Evolutionary conservation across 352 stramenopile genomes (phyloP).

Genomic region (Globisporangium viniferum): DNA sequence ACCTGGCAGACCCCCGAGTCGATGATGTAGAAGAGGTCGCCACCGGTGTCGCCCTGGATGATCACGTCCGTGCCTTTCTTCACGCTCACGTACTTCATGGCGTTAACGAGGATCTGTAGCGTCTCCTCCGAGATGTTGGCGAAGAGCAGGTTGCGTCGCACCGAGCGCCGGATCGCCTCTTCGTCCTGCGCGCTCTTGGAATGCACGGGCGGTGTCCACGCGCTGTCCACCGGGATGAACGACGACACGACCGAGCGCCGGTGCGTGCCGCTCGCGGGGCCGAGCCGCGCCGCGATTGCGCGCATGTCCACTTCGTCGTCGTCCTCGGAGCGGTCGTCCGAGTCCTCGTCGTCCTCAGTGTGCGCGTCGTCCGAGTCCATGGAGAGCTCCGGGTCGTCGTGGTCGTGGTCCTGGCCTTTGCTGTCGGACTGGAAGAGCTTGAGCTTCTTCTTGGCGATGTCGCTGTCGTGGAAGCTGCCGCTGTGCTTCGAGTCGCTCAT

Average conservation of each 20-base stretch:
- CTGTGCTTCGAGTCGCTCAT: conserved; percentile 26
- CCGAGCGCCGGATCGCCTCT: conserved; percentile 48
- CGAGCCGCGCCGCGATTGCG: conserved; percentile 36
- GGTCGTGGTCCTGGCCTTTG: conserved; percentile 8
- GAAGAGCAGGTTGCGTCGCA: conserved; percentile 67
- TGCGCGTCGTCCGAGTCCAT: conserved; percentile 16
- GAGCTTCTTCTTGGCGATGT: conserved; percentile 30
- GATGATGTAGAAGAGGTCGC: conserved; percentile 91
- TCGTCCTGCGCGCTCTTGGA: conserved; percentile 51
- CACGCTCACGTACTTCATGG: conserved; percentile 64
- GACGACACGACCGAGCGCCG: conserved; percentile 60
- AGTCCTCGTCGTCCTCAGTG: conserved; percentile 28
- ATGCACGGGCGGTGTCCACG: conserved; percentile 52
- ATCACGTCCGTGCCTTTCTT: conserved; percentile 50
- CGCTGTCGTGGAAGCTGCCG: conserved; percentile 14
- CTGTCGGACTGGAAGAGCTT: conserved; percentile 22
- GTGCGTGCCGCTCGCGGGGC: conserved; percentile 31
- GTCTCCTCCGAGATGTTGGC: conserved; percentile 63
- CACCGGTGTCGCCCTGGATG: conserved; percentile 61
- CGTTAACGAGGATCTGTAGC: conserved; percentile 59
- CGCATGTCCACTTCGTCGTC: conserved; percentile 42
- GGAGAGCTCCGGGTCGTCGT: conserved; percentile 27
- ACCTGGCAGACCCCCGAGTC: conserved; percentile 82
- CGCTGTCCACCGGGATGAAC: conserved; percentile 40
- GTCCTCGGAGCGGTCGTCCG: conserved; percentile 13